Evolutionary conservation across 768 basidiomycete species (phyloP), one percentile per base, ranked within the genome.

Genomic region (Leucosporidium creatinivorum): DNA sequence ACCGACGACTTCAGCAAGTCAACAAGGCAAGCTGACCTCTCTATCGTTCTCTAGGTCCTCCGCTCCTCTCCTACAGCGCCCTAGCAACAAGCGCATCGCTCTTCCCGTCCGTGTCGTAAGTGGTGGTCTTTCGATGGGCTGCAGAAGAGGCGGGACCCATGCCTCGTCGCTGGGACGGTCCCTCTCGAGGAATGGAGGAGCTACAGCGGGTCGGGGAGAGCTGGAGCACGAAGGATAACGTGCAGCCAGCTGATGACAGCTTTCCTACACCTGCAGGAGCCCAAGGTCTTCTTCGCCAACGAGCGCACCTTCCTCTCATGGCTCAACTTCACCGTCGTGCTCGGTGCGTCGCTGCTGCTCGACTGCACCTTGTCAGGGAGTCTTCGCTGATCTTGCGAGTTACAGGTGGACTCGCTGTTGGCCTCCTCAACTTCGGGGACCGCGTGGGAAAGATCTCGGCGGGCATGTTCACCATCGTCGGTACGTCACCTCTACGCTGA

Each of bases 391-490:
- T 31, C 13, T 58, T 96, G 78, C 50, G 92, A 98, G 79, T 91
- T 99, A 66, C 86, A 12, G 93, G 94, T 33, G 96, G 96, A 65
- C 84, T 99, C 56, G 89, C 93, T 2, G 93, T 98, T 19, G 96
- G 96, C 17, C 80, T 99, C 65, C 82, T 99, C 74, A 99, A 99
- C 79, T 99, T 99, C 81, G 96, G 96, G 68, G 96, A 98, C 79
- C 90, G 90, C 81, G 92, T 97, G 66, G 92, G 94, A 55, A 93
- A 87, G 80, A 94, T 97, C 67, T 91, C 90, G 74, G 94, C 94
- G 25, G 93, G 87, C 17, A 87, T 98, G 89, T 98, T 96, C 81
- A 96, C 93, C 25, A 79, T 88, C 66, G 91, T 98, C 71, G 91
- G 93, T 93, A 73, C 65, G 87, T 82, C 25, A 15, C 33, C 21